Evolutionary conservation across 106 monocot genomes (phyloP).

Genomic region (Triglochin maritima): DNA sequence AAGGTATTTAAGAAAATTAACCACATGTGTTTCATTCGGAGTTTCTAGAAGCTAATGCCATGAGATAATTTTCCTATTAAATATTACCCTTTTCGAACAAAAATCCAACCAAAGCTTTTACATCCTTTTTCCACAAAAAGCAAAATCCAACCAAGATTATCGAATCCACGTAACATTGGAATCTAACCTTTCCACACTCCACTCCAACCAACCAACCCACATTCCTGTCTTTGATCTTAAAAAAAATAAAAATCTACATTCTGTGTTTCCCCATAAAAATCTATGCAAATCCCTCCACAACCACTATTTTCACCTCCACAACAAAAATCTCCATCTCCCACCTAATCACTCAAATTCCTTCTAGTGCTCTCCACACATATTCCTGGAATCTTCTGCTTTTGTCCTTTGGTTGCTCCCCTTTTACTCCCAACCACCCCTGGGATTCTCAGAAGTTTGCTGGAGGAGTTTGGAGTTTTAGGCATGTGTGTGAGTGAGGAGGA

Average conservation of each 20-base stretch:
- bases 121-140: no score
- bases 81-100: no score
- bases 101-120: no score
- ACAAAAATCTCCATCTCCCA: neutral
- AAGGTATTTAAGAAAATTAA: no score
- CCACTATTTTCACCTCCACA: neutral
- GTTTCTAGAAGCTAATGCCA: no score
- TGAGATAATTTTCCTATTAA: no score
- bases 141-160: no score
- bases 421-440: neutral
- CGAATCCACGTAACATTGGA: no score
- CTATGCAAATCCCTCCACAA: neutral
- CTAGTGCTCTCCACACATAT: neutral
- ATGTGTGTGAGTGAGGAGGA: conserved; percentile 2
- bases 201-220: neutral
- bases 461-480: neutral
- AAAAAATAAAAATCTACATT: neutral
- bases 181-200: no score
- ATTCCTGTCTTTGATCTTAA: neutral
- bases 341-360: no score
- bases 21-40: no score
- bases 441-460: neutral
- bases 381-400: neutral
- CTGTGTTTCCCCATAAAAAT: neutral
- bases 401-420: neutral